Evolutionary conservation across 257 asterid species (phyloP).

Genomic region (Nyctanthes arbortristis): DNA sequence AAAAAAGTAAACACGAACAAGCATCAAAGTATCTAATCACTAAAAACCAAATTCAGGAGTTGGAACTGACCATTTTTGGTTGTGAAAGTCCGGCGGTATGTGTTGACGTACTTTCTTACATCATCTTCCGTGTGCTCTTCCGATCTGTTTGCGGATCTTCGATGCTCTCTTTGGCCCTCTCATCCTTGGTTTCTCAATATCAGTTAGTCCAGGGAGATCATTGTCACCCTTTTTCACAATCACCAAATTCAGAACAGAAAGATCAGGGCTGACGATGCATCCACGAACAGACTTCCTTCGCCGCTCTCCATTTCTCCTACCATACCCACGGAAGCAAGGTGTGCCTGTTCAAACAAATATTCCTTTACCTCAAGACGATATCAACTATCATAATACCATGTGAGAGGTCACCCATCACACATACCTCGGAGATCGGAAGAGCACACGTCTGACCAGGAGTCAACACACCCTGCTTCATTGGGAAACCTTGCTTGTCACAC

Average conservation of each 20-base stretch:
- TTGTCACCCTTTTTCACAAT: conserved; percentile 19
- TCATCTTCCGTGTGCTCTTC: conserved; percentile 28
- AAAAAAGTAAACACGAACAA: not conserved
- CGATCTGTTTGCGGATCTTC: conserved; percentile 27
- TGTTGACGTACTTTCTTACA: conserved; percentile 36
- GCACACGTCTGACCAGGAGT: conserved; percentile 58
- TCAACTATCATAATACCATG: not conserved
- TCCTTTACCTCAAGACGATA: not conserved
- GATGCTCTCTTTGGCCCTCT: conserved; percentile 30
- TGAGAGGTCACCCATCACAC: not conserved
- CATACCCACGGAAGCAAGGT: conserved; percentile 30
- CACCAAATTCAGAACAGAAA: conserved; percentile 20
- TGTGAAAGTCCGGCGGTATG: conserved; percentile 49
- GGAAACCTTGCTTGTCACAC: conserved; percentile 64
- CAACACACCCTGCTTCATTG: conserved; percentile 67
- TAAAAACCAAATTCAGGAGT: not conserved
- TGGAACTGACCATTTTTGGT: conserved; percentile 32
- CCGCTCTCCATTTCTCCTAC: conserved; percentile 33
- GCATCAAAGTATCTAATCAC: not conserved
- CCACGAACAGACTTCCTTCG: conserved; percentile 35
- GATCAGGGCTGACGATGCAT: conserved; percentile 31
- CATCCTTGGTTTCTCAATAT: conserved; percentile 26
- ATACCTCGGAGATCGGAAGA: conserved; percentile 50
- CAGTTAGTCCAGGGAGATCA: conserved; percentile 26
- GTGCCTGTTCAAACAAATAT: conserved; percentile 11